These are phyloP conservation scores for Chrysochromulina tobinii DNA, from an alignment of 78 protist species.

Conservation along the genomic window DNA sequence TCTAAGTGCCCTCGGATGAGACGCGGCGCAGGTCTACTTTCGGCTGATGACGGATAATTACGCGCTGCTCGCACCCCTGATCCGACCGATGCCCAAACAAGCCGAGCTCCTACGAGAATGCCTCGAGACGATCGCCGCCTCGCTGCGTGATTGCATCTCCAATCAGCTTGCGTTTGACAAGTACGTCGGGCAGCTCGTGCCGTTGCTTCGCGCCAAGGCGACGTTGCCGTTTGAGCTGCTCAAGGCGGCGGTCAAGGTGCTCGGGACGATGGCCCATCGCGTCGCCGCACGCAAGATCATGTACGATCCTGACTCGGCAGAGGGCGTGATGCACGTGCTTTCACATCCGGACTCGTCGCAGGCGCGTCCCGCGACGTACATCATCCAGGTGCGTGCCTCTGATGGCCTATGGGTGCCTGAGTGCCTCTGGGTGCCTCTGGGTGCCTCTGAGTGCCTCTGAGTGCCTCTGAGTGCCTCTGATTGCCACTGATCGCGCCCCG, in stretches of 20 bases:
- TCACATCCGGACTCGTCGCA: background rate
- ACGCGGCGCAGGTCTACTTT: background rate
- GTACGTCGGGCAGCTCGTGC: conserved; percentile 12
- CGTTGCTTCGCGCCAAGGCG: background rate
- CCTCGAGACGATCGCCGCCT: conserved; percentile 2
- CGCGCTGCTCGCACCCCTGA: background rate
- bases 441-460: too few species aligned
- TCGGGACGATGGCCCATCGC: background rate
- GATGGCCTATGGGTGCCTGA: too few species aligned
- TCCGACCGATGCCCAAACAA: background rate
- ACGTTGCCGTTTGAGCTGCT: background rate
- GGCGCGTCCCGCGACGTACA: background rate
- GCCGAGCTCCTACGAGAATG: background rate
- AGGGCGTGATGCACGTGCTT: conserved; percentile 23
- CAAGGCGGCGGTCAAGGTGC: background rate
- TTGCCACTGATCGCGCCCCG: background rate
- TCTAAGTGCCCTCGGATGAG: too few species aligned
- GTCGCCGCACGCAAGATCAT: background rate
- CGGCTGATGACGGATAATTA: background rate
- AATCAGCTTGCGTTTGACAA: background rate
- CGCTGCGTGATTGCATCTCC: background rate
- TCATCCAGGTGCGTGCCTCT: too few species aligned
- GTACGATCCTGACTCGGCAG: conserved; percentile 9
- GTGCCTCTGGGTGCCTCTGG: too few species aligned
- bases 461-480: too few species aligned